Evolutionary conservation across 371 early-diverging fungal genomes (phyloP), one percentile per base, ranked within the genome.

Genomic region (Polyrhizophydium stewartii): DNA sequence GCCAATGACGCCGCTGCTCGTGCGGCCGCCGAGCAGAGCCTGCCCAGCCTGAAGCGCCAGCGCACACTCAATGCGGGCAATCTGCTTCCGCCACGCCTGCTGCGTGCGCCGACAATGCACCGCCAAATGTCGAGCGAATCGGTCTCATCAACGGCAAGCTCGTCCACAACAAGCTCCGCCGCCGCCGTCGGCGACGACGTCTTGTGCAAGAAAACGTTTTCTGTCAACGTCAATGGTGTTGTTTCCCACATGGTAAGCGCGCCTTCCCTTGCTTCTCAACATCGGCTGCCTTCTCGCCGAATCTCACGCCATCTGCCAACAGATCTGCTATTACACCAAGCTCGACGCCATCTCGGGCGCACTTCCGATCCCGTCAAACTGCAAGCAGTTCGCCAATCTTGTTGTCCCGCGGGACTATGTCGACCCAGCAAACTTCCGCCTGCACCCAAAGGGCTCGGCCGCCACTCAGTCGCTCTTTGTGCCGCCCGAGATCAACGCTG

Each of bases 201-300:
- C 31, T 47, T 63, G 63, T 63, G 58, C 58, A 63, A 63, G 40
- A 56, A 57, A 28, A 63, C 63, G 13, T 63, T 63, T 28, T 45
- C 58, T 10, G 49, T 63, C n/a, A 17, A 25, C 16, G 31, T 63
- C 22, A 25, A 58, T 21, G 63, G 63, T 7, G 55, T 31, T 41
- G 58, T 63, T 3, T 50, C 56, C 13, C 63, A 63, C 33, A 40
- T 63, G 58, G 61, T 61, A 55, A 3, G 7, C 25, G 9, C 25
- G 33, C 25, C 7, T 22, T 32, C n/a, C 13, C 0, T 25, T 49
- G 19, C 12, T n/a, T 22, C 0, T 27, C 22, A 55, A 40, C 25
- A 38, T 28, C 10, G 10, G 40, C 40, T 40, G 40, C 12, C 10
- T 10, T 40, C 40, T 10, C 40, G 19, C 40, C 10, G 40, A 19